Conservation (phyloP, 306 rosid species). For the Fagus sylvatica region DNA sequence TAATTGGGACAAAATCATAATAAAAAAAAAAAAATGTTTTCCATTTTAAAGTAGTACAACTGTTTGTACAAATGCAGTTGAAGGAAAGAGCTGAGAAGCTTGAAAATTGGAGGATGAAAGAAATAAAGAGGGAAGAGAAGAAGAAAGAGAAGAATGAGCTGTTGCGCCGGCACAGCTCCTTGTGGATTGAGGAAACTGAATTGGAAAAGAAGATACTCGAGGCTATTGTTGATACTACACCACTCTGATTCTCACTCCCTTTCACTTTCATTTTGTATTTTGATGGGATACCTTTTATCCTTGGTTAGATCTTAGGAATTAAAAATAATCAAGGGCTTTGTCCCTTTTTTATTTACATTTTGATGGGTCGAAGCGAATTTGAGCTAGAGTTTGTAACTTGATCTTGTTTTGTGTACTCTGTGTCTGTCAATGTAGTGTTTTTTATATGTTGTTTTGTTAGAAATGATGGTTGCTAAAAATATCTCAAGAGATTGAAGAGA, state of each 20-base stretch:
- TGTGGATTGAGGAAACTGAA: slow-evolving; percentile 42
- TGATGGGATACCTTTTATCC: neutral
- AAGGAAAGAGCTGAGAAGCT: slow-evolving; percentile 54
- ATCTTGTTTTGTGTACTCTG: neutral
- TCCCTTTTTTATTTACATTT: neutral
- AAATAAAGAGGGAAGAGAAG: slow-evolving; percentile 32
- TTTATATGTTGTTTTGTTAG: neutral
- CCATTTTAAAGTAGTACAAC: neutral
- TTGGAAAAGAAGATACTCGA: slow-evolving; percentile 36
- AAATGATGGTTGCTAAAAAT: neutral
- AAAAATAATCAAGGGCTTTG: neutral
- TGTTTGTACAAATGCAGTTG: slow-evolving; percentile 32
- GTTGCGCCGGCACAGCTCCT: slow-evolving; percentile 39
- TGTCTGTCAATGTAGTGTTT: neutral
- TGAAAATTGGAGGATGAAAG: slow-evolving; percentile 58
- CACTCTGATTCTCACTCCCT: slow-evolving; percentile 23
- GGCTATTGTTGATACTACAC: slow-evolving; percentile 20
- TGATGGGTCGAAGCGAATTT: neutral
- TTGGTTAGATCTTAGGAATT: neutral
- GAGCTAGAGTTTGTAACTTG: neutral
- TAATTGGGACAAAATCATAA: neutral
- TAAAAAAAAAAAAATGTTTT: neutral
- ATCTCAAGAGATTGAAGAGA: too few relatives aligned
- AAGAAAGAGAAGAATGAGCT: slow-evolving; percentile 43
- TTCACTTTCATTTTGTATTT: neutral